Evolutionary conservation across 2,329 filamentous ascomycete species (phyloP).

Genomic region (Neurospora sp.): DNA sequence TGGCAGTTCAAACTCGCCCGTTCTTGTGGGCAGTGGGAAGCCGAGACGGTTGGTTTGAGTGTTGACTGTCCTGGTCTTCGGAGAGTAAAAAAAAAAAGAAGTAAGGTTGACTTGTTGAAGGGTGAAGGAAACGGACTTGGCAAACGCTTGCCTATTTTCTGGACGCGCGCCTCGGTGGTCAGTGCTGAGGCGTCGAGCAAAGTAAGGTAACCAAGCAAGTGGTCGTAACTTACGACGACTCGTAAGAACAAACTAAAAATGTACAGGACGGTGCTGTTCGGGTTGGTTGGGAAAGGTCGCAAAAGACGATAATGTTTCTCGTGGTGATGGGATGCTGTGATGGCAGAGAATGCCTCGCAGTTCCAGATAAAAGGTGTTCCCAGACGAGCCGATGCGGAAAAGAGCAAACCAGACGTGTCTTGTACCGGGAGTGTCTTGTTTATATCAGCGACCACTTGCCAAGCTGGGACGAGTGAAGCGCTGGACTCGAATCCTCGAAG

Average conservation of each 20-base stretch:
- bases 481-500: background rate
- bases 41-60: background rate
- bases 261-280: background rate
- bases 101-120: background rate
- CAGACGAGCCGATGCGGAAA: background rate
- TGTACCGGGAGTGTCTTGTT: background rate
- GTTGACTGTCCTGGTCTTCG: background rate
- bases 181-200: background rate
- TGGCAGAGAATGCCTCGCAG: background rate
- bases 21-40: background rate
- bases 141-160: background rate
- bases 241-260: background rate
- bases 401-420: background rate
- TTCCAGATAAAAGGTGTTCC: background rate
- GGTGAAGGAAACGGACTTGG: background rate
- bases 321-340: background rate
- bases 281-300: background rate
- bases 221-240: background rate
- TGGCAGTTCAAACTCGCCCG: background rate
- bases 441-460: background rate
- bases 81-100: background rate
- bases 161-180: background rate
- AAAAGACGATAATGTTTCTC: background rate
- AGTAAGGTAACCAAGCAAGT: background rate
- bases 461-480: background rate